phyloP scores from a whole-genome alignment of 805 yeast genomes.

The Kuraishia molischiana region DNA sequence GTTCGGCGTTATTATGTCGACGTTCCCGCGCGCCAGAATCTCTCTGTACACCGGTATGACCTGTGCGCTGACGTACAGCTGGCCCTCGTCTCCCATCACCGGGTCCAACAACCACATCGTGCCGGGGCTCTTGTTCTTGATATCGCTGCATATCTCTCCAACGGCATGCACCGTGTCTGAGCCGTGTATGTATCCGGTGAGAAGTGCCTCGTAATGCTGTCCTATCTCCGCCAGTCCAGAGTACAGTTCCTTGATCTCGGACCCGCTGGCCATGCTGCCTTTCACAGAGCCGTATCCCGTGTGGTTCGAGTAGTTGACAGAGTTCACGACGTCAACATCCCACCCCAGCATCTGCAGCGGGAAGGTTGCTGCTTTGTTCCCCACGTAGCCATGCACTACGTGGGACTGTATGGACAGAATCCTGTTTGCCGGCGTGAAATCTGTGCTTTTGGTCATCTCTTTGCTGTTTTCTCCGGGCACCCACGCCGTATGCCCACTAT shows the following conservation, averaged over 20 bases:
- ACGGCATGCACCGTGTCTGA: slow-evolving; percentile 34
- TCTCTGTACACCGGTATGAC: slow-evolving; percentile 50
- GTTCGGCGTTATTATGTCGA: slow-evolving; percentile 81
- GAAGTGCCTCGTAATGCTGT: slow-evolving; percentile 38
- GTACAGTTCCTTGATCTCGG: slow-evolving; percentile 27
- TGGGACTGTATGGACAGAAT: slow-evolving; percentile 56
- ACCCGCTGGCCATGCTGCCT: slow-evolving; percentile 35
- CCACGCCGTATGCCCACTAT: too few species aligned
- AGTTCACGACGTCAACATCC: slow-evolving; percentile 59
- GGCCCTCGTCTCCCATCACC: slow-evolving; percentile 75
- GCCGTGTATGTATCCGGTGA: slow-evolving; percentile 66
- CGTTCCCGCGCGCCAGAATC: slow-evolving; percentile 31
- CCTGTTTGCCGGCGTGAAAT: slow-evolving; percentile 10
- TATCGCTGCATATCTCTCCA: slow-evolving; percentile 22
- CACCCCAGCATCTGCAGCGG: slow-evolving; percentile 58
- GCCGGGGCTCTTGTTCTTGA: slow-evolving; percentile 24
- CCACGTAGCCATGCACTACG: slow-evolving; percentile 68
- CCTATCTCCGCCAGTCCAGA: slow-evolving; percentile 24
- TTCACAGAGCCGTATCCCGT: slow-evolving; percentile 55
- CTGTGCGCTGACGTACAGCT: slow-evolving; percentile 48
- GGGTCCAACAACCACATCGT: slow-evolving; percentile 61
- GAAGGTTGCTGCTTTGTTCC: slow-evolving; percentile 56
- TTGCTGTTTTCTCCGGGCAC: too few species aligned
- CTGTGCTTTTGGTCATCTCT: too few species aligned
- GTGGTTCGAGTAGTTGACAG: slow-evolving; percentile 61